A percentile compares a stretch with the other conserved stretches of the same genome.
Conservation (phyloP, 306 rosid species). For the Cucumis hystrix region DNA sequence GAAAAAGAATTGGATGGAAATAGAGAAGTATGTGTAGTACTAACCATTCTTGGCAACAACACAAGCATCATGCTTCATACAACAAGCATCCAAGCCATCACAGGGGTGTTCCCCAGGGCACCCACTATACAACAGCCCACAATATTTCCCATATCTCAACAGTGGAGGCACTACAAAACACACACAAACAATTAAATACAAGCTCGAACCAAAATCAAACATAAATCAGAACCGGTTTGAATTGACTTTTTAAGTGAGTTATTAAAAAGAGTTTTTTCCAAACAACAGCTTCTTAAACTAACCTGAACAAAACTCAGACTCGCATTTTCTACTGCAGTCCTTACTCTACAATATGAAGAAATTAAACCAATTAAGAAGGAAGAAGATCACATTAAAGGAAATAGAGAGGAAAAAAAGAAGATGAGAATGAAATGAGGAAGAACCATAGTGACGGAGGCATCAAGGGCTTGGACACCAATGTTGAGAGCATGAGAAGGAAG, state of each 20-base stretch:
- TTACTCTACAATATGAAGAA: slow-evolving; percentile 37
- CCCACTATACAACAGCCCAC: slow-evolving; percentile 82
- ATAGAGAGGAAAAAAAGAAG: not conserved
- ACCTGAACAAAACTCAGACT: slow-evolving; percentile 91
- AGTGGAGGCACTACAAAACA: slow-evolving; percentile 57
- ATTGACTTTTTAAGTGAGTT: no score
- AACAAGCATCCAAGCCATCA: slow-evolving; percentile 88
- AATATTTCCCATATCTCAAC: slow-evolving; percentile 84
- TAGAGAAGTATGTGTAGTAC: no score
- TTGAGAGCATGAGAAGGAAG: slow-evolving; percentile 41
- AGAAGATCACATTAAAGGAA: not conserved
- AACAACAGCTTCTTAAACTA: not conserved
- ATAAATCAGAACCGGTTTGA: not conserved
- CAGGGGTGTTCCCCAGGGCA: slow-evolving; percentile 94
- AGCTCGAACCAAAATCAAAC: not conserved
- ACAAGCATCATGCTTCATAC: slow-evolving; percentile 84
- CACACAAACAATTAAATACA: not conserved
- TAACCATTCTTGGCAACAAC: slow-evolving; percentile 55
- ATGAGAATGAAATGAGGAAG: not conserved
- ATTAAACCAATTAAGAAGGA: not conserved
- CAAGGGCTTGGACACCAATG: slow-evolving; percentile 56
- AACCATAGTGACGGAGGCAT: slow-evolving; percentile 43
- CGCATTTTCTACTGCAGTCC: slow-evolving; percentile 75
- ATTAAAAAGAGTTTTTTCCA: no score
- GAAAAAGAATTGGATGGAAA: no score